Conservation (phyloP, 2,329 filamentous ascomycete genomes). For the Parafenestella ontariensis region DNA sequence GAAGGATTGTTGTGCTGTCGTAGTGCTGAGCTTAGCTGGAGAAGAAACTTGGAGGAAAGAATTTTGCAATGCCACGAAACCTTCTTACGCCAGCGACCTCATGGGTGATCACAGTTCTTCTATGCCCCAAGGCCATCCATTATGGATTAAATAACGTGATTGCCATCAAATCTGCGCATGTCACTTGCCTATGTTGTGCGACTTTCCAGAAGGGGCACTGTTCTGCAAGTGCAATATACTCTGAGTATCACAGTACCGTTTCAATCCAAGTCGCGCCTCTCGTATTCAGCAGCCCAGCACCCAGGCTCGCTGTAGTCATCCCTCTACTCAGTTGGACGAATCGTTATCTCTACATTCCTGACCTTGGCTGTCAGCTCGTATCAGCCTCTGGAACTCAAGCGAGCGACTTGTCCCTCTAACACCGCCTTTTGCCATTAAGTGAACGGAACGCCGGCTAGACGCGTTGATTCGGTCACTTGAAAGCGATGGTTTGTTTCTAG, state of each 20-base stretch:
- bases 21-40: constrained; percentile 3
- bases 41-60: neutral
- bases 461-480: neutral
- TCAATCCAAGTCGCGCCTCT: constrained; percentile 12
- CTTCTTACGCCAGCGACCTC: neutral
- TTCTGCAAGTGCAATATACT: constrained; percentile 33
- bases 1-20: neutral
- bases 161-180: neutral
- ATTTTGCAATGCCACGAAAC: too few species aligned
- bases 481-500: constrained; percentile 6
- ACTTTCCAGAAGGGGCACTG: constrained; percentile 5
- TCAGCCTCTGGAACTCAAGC: constrained; percentile 9
- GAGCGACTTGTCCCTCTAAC: constrained; percentile 1
- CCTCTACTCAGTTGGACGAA: constrained; percentile 18
- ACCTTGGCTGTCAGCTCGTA: constrained; percentile 30
- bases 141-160: neutral
- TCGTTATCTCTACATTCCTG: constrained; percentile 10
- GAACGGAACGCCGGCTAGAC: constrained; percentile 20
- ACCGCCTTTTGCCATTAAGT: constrained; percentile 5
- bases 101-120: neutral
- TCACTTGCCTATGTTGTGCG: constrained; percentile 5
- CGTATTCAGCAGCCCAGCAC: constrained; percentile 19
- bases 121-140: neutral
- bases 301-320: constrained; percentile 11
- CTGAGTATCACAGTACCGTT: constrained; percentile 22